phyloP scores from a whole-genome alignment of 495 filamentous ascomycete genomes.

The Lindgomyces ingoldianus region DNA sequence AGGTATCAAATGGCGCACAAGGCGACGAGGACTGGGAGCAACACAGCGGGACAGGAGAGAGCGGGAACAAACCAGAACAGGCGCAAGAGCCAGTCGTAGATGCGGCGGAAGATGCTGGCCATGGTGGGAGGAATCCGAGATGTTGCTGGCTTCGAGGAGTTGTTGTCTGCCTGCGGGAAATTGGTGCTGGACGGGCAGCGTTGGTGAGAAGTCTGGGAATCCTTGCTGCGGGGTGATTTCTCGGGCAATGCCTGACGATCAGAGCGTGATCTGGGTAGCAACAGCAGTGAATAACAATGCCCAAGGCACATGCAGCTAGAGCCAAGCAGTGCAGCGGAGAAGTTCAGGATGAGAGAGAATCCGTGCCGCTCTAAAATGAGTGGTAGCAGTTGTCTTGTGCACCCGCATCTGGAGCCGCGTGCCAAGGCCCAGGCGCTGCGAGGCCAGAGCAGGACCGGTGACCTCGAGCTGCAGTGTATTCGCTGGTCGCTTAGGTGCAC shows the following conservation, averaged over 20 bases:
- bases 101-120: conserved; percentile 84
- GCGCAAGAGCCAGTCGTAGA: conserved; percentile 98
- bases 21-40: conserved; percentile 22
- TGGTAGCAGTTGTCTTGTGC: background rate
- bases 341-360: background rate
- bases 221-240: conserved; percentile 28
- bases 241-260: conserved; percentile 10
- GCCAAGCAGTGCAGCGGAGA: background rate
- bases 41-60: conserved; percentile 8
- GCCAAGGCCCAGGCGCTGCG: conserved; percentile 3
- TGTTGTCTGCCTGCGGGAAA: conserved; percentile 3
- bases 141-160: conserved; percentile 16
- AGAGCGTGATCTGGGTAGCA: conserved; percentile 8
- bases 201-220: conserved; percentile 20
- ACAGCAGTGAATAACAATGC: conserved; percentile 11
- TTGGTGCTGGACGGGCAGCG: conserved; percentile 5
- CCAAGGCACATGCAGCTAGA: background rate
- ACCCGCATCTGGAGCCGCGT: conserved; percentile 6
- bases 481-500: no score
- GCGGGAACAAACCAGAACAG: conserved; percentile 87
- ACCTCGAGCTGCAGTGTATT: background rate
- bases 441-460: background rate
- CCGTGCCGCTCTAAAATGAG: conserved; percentile 16
- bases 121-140: conserved; percentile 50
- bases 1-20: conserved; percentile 31